phyloP scores from a whole-genome alignment of 352 stramenopile genomes.

The Globisporangium heterothallicum region DNA sequence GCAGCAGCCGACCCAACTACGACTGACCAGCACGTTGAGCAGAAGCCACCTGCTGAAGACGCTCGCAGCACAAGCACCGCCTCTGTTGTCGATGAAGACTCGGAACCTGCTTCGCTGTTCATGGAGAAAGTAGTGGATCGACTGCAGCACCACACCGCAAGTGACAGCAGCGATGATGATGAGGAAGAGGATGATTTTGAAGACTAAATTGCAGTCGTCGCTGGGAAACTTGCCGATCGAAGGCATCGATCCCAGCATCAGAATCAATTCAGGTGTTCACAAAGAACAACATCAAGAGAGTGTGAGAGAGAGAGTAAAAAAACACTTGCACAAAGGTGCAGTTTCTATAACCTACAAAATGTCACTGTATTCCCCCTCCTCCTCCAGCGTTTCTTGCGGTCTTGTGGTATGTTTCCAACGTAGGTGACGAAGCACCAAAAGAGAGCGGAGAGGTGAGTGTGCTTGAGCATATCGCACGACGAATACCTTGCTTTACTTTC shows the following conservation, averaged over 20 bases:
- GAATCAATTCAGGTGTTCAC: neutral
- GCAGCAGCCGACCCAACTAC: neutral
- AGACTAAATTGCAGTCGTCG: slow-evolving; percentile 10
- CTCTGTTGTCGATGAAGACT: slow-evolving; percentile 11
- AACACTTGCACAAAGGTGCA: slow-evolving; percentile 2
- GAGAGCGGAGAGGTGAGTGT: too few species aligned
- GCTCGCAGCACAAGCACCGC: neutral
- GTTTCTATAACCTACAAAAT: slow-evolving; percentile 8
- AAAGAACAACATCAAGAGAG: neutral
- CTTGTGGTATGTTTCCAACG: too few species aligned
- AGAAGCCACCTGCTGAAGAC: neutral
- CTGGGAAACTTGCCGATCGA: slow-evolving; percentile 12
- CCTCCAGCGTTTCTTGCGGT: too few species aligned
- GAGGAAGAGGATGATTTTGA: slow-evolving; percentile 27
- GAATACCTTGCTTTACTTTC: too few species aligned
- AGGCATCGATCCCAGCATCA: too few species aligned
- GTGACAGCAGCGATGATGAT: slow-evolving; percentile 13
- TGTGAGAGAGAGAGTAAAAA: slow-evolving; percentile 2
- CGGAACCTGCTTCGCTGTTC: slow-evolving; percentile 8
- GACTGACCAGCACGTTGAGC: neutral
- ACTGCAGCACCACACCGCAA: neutral
- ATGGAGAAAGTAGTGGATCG: slow-evolving; percentile 8
- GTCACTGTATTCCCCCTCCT: slow-evolving; percentile 8
- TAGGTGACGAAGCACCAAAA: too few species aligned
- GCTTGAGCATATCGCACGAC: too few species aligned